A percentile compares a stretch with the other conserved stretches of the same genome.
Evolutionary conservation across 345 rosid species (phyloP).

Genomic region (Citrus maxima): DNA sequence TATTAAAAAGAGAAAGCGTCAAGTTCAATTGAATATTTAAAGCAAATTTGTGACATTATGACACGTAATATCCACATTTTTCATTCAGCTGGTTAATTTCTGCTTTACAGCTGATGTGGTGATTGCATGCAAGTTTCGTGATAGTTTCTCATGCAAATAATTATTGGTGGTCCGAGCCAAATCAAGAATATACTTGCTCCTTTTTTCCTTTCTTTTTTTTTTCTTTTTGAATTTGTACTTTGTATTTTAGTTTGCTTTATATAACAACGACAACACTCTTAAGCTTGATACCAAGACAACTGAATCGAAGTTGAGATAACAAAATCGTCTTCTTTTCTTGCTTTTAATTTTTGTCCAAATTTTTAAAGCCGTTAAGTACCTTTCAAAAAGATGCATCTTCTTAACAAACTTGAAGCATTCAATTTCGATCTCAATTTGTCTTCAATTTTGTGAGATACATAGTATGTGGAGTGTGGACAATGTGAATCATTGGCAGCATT

Average conservation of each 20-base stretch:
- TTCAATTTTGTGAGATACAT: background rate
- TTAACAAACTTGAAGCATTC: background rate
- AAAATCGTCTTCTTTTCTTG: background rate
- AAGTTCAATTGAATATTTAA: background rate
- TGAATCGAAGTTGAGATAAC: background rate
- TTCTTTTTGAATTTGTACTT: background rate
- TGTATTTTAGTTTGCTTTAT: background rate
- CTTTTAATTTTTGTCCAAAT: background rate
- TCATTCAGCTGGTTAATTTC: background rate
- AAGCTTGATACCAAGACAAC: background rate
- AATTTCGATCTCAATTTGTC: background rate
- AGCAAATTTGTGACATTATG: background rate
- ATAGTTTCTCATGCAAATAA: background rate
- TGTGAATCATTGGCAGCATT: too few species aligned
- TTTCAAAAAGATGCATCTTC: background rate
- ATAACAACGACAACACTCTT: background rate
- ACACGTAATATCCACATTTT: background rate
- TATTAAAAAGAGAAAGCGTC: background rate
- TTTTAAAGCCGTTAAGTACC: slow-evolving; percentile 8
- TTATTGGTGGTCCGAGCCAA: background rate
- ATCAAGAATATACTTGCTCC: too few species aligned
- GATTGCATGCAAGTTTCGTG: slow-evolving; percentile 1
- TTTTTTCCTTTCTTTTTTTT: background rate
- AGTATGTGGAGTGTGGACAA: too few species aligned
- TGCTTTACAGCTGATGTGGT: background rate